phyloP scores from a whole-genome alignment of 345 rosid species.

The Syzygium grande region DNA sequence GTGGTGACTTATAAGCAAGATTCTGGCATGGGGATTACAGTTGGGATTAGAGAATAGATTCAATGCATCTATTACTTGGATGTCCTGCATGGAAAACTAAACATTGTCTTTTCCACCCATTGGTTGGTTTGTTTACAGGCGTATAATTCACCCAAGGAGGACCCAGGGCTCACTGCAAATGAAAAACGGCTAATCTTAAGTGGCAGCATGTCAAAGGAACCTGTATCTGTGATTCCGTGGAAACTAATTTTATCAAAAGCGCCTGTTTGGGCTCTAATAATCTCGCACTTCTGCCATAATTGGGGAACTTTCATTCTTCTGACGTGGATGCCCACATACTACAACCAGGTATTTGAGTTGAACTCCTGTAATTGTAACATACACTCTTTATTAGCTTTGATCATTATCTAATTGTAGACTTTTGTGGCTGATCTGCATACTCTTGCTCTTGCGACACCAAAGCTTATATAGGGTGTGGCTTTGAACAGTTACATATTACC shows the following conservation, averaged over 20 bases:
- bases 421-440: neutral
- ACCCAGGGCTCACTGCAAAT: constrained; percentile 56
- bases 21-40: neutral
- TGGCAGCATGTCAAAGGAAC: constrained; percentile 59
- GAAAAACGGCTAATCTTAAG: constrained; percentile 64
- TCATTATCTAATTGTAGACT: neutral
- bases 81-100: neutral
- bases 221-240: constrained; percentile 92
- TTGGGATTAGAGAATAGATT: neutral
- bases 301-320: constrained; percentile 97
- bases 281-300: constrained; percentile 95
- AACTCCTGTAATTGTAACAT: neutral
- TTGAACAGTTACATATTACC: neutral
- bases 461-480: neutral
- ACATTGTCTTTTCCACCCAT: neutral
- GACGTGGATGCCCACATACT: constrained; percentile 99
- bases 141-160: constrained; percentile 80
- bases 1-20: neutral
- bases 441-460: neutral
- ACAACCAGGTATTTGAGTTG: constrained; percentile 64
- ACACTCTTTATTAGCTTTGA: neutral
- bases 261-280: constrained; percentile 95
- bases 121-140: constrained; percentile 45
- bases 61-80: neutral
- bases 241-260: constrained; percentile 82